Evolutionary conservation across 106 monocot genomes (phyloP).

Genomic region (Dioscorea zingiberensis): DNA sequence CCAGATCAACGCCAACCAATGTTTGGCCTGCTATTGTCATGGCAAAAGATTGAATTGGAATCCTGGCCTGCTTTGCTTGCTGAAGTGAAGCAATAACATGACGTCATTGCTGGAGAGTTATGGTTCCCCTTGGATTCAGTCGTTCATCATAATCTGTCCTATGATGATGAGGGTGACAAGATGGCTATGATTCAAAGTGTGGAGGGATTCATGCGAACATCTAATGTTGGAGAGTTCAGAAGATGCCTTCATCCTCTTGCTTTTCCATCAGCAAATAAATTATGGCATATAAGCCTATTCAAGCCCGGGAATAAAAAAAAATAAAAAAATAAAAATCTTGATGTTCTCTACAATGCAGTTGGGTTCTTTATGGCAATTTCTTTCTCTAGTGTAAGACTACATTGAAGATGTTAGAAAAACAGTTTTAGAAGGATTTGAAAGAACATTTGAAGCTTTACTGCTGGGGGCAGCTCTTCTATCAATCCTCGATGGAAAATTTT

Average conservation of each 20-base stretch:
- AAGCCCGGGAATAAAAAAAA: constrained; percentile 24
- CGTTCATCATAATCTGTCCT: constrained; percentile 42
- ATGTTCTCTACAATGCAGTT: constrained; percentile 81
- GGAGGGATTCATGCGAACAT: constrained; percentile 74
- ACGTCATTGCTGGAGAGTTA: constrained; percentile 62
- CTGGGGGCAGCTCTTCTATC: constrained; percentile 44
- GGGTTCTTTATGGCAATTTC: constrained; percentile 87
- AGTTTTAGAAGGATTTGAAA: constrained; percentile 60
- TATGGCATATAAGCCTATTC: constrained; percentile 32
- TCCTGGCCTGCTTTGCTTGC: constrained; percentile 79
- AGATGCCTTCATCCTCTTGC: constrained; percentile 76
- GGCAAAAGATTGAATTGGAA: constrained; percentile 86
- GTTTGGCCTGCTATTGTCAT: constrained; percentile 38
- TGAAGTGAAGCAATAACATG: constrained; percentile 48
- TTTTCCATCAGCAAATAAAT: constrained; percentile 71
- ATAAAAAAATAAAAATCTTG: constrained; percentile 25
- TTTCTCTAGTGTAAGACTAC: constrained; percentile 52
- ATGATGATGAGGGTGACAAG: constrained; percentile 19
- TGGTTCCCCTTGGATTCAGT: constrained; percentile 83
- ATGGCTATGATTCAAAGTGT: constrained; percentile 50
- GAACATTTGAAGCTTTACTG: constrained; percentile 57
- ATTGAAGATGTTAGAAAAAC: constrained; percentile 45
- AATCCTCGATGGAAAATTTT: constrained; percentile 51
- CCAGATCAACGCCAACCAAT: constrained; percentile 63
- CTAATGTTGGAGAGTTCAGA: constrained; percentile 74